Percentiles rank a stretch among this genome's conserved stretches.
Evolutionary conservation across 768 basidiomycete genomes (phyloP).

Genomic region (Pholiota conissans): DNA sequence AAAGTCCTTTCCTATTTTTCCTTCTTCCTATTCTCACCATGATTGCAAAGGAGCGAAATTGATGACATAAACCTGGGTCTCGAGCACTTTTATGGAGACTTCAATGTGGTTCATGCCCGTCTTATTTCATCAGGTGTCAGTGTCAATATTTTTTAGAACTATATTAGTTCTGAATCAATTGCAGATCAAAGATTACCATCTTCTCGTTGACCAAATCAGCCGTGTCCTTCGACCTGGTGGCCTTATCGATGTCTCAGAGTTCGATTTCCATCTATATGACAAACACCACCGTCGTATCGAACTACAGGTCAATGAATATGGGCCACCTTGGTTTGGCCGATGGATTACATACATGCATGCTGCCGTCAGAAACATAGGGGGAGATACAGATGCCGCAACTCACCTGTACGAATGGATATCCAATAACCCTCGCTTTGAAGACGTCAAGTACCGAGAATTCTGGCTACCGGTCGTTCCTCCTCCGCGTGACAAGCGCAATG

Average conservation of each 20-base stretch:
- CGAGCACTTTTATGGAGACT: constrained; percentile 78
- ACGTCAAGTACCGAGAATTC: constrained; percentile 55
- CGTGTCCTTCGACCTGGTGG: constrained; percentile 71
- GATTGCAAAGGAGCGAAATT: constrained; percentile 63
- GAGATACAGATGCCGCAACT: constrained; percentile 60
- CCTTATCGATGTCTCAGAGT: constrained; percentile 65
- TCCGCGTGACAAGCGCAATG: constrained; percentile 34
- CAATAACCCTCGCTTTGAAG: constrained; percentile 56
- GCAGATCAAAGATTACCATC: constrained; percentile 69
- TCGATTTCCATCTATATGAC: constrained; percentile 67
- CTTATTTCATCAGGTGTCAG: constrained; percentile 74
- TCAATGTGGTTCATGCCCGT: constrained; percentile 74
- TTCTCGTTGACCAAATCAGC: constrained; percentile 64
- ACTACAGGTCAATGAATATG: constrained; percentile 40
- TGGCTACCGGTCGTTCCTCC: constrained; percentile 61
- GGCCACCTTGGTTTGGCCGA: constrained; percentile 58
- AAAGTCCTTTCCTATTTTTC: too few species aligned
- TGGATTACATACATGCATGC: constrained; percentile 58
- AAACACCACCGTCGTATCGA: constrained; percentile 42
- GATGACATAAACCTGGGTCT: constrained; percentile 85
- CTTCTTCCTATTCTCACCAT: constrained; percentile 5
- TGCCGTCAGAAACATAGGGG: constrained; percentile 59
- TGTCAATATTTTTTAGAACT: constrained; percentile 19
- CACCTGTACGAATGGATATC: constrained; percentile 56
- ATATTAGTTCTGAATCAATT: constrained; percentile 6